A percentile compares a stretch with the other conserved stretches of the same genome.
Conservation (phyloP, 495 filamentous ascomycete genomes). For the Penicillium manginii region DNA sequence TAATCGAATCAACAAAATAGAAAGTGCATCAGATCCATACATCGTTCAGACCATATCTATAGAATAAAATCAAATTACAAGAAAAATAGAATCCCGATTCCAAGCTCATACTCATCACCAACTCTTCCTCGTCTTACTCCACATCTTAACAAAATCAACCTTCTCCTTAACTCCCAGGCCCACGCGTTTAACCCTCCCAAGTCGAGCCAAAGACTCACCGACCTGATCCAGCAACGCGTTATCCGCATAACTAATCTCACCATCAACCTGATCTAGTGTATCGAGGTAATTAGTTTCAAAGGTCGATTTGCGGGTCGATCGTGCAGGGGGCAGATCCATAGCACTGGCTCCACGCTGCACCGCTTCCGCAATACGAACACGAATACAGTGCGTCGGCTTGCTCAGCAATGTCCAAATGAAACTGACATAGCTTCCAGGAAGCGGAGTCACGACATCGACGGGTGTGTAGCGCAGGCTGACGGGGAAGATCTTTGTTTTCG, state of each 20-base stretch:
- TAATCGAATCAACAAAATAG: neutral
- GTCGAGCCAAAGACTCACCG: slow-evolving; percentile 81
- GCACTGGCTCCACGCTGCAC: slow-evolving; percentile 52
- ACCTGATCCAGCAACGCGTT: slow-evolving; percentile 70
- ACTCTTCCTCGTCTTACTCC: slow-evolving; percentile 49
- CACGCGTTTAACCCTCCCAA: slow-evolving; percentile 91
- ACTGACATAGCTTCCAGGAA: slow-evolving; percentile 66
- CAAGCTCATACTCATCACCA: slow-evolving; percentile 30
- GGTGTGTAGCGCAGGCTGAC: slow-evolving; percentile 86
- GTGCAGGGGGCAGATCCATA: slow-evolving; percentile 11
- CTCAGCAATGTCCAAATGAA: slow-evolving; percentile 89
- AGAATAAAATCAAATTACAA: neutral
- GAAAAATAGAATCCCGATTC: too few species aligned
- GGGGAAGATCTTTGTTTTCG: slow-evolving; percentile 77
- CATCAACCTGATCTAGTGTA: slow-evolving; percentile 42
- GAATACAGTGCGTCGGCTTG: slow-evolving; percentile 82
- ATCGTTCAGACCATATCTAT: neutral
- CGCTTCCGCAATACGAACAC: slow-evolving; percentile 83
- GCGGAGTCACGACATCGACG: slow-evolving; percentile 85
- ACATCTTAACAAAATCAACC: slow-evolving; percentile 69
- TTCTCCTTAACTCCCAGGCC: slow-evolving; percentile 84
- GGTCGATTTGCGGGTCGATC: slow-evolving; percentile 34
- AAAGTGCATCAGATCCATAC: neutral
- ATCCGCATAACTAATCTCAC: slow-evolving; percentile 57
- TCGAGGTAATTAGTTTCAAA: slow-evolving; percentile 57